A percentile compares a stretch with the other conserved stretches of the same genome.
These are phyloP conservation scores for Pythium dissotocum DNA, from an alignment of 352 stramenopile genomes.

Conservation along the genomic window DNA sequence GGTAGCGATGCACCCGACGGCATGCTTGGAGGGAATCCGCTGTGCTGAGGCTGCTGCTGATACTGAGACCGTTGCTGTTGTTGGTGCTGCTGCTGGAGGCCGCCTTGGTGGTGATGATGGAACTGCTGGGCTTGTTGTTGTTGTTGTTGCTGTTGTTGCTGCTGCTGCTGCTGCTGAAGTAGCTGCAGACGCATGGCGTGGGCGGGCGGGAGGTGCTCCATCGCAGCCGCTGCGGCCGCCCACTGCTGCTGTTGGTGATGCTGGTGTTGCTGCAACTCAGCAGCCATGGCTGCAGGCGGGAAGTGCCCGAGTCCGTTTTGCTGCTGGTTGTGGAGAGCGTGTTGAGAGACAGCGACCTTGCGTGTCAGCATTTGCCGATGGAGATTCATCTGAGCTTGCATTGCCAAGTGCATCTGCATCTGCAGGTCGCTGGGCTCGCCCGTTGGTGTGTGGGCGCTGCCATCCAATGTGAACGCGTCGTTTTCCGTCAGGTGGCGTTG, in stretches of 20 bases:
- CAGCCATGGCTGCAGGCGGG: constrained; percentile 19
- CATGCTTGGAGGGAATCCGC: constrained; percentile 23
- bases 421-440: constrained; percentile 60
- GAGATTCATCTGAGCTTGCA: constrained; percentile 89
- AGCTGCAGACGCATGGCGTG: constrained; percentile 26
- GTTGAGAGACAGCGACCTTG: constrained; percentile 80
- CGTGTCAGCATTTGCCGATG: constrained; percentile 82
- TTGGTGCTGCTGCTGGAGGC: constrained; percentile 22
- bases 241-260: constrained; percentile 30
- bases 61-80: constrained; percentile 22
- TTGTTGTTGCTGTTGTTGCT: constrained; percentile 9
- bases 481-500: constrained; percentile 19
- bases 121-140: constrained; percentile 9
- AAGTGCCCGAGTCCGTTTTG: constrained; percentile 14
- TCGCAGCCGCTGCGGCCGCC: constrained; percentile 27
- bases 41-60: constrained; percentile 21
- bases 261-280: constrained; percentile 26
- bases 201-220: constrained; percentile 22
- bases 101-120: constrained; percentile 15
- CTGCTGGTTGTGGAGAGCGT: constrained; percentile 36
- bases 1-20: neutral
- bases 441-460: constrained; percentile 52
- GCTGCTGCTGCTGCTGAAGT: constrained; percentile 24
- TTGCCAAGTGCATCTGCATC: constrained; percentile 84
- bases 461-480: constrained; percentile 58